Conservation (phyloP, 148 eudicot genomes). For the Bassia scoparia region DNA sequence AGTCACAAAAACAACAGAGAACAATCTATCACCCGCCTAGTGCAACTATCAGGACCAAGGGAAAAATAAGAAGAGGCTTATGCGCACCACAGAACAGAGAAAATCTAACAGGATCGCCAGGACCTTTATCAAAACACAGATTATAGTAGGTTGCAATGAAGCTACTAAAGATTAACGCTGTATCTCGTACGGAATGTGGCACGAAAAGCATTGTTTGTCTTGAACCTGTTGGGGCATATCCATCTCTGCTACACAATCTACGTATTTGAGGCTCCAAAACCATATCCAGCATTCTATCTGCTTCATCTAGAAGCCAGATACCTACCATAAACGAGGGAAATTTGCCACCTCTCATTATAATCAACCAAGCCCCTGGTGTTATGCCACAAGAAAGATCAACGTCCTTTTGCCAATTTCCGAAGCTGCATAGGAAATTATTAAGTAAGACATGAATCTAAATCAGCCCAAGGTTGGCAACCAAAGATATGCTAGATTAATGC, state of each 20-base stretch:
- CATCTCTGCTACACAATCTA: conserved; percentile 68
- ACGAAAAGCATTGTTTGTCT: conserved; percentile 93
- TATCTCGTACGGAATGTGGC: conserved; percentile 89
- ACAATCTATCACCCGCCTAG: too few relatives aligned
- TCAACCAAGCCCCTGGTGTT: conserved; percentile 86
- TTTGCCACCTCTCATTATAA: conserved; percentile 65
- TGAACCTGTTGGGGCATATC: conserved; percentile 75
- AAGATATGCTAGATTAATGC: too few relatives aligned
- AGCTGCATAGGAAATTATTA: conserved; percentile 37
- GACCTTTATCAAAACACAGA: too few relatives aligned
- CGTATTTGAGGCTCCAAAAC: conserved; percentile 90
- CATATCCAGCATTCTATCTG: conserved; percentile 95
- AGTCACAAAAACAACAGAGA: too few relatives aligned
- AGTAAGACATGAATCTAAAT: too few relatives aligned
- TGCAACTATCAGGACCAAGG: too few relatives aligned
- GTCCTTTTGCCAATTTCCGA: conserved; percentile 57
- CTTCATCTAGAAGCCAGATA: conserved; percentile 85
- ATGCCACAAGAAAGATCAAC: conserved; percentile 92
- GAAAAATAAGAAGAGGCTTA: too few relatives aligned
- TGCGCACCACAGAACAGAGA: too few relatives aligned
- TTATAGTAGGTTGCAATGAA: background rate
- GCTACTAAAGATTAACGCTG: conserved; percentile 42
- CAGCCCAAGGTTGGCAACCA: too few relatives aligned
- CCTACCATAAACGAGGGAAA: conserved; percentile 53
- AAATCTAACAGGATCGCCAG: too few relatives aligned